These are phyloP conservation scores for Paratrypanosoma confusum DNA, from an alignment of 208 protist genomes.

Conservation along the genomic window DNA sequence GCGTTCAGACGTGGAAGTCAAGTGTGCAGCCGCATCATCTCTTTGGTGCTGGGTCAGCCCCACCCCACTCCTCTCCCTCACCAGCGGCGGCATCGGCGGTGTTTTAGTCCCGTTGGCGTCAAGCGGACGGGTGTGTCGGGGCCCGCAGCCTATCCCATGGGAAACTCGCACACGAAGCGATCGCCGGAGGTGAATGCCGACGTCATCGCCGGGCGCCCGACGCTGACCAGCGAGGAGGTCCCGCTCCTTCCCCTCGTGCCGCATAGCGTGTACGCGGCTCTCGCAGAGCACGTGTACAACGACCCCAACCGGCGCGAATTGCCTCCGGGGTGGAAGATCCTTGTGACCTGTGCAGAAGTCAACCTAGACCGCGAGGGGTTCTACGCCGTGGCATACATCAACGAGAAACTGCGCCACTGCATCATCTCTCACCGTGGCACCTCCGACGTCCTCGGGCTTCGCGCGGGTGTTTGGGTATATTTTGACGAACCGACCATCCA, in stretches of 20 bases:
- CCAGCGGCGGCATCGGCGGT: no score
- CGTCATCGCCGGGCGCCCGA: conserved; percentile 21
- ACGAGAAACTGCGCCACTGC: conserved; percentile 49
- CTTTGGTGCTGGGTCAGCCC: no score
- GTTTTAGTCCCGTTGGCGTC: no score
- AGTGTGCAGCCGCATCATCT: no score
- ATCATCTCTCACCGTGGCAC: conserved; percentile 84
- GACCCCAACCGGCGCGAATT: conserved; percentile 18
- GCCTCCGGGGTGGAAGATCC: conserved; percentile 60
- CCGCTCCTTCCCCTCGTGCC: conserved; percentile 41
- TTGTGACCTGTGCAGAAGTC: conserved; percentile 43
- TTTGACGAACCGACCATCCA: conserved; percentile 85
- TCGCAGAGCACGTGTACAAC: conserved; percentile 69
- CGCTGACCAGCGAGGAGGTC: conserved; percentile 38
- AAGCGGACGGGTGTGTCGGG: no score
- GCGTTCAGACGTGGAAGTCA: no score
- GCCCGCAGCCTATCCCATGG: no score
- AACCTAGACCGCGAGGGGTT: conserved; percentile 79
- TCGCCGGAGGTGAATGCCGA: conserved; percentile 13
- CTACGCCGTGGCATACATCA: conserved; percentile 72
- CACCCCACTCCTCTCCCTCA: no score
- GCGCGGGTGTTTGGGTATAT: conserved; percentile 81
- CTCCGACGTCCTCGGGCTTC: conserved; percentile 61
- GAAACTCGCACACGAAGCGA: no score
- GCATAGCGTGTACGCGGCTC: conserved; percentile 57